Conservation (phyloP, 768 basidiomycete genomes). For the Aureoboletus auriporus region DNA sequence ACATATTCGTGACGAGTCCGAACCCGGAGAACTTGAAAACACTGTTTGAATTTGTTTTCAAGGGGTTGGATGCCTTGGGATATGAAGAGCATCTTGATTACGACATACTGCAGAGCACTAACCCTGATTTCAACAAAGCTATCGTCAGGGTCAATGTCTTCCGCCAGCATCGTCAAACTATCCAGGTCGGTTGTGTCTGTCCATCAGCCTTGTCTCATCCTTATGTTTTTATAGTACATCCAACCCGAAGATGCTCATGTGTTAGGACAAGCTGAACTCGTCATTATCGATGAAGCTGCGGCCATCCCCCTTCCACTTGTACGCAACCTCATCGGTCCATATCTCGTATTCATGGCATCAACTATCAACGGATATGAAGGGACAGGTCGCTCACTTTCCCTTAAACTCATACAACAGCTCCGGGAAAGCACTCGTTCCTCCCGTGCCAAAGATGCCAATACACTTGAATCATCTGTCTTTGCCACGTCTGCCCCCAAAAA, state of each 20-base stretch:
- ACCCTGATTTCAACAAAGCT: constrained; percentile 90
- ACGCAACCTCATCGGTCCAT: constrained; percentile 89
- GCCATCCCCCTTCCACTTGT: constrained; percentile 97
- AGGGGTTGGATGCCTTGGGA: constrained; percentile 89
- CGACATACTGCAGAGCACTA: constrained; percentile 93
- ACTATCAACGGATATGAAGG: constrained; percentile 99
- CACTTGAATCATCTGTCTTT: constrained; percentile 35
- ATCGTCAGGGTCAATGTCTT: constrained; percentile 96
- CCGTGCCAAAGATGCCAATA: constrained; percentile 54
- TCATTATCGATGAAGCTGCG: constrained; percentile 98
- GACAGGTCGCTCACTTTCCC: constrained; percentile 95
- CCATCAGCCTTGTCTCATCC: background rate
- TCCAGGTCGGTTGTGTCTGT: constrained; percentile 61
- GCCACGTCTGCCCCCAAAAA: constrained; percentile 50
- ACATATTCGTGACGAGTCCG: constrained; percentile 97
- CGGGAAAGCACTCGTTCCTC: constrained; percentile 86
- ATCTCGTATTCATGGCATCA: constrained; percentile 98
- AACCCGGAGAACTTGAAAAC: constrained; percentile 98
- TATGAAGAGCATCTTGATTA: constrained; percentile 99
- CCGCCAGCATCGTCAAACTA: constrained; percentile 90
- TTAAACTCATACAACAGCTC: constrained; percentile 96
- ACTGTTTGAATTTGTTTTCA: constrained; percentile 96
- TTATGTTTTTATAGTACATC: constrained; percentile 68
- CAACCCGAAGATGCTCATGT: constrained; percentile 98
- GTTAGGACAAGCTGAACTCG: constrained; percentile 93